These are phyloP conservation scores for Triticum aestivum DNA, from an alignment of 176 grass and related monocot species.

Conservation along the genomic window DNA sequence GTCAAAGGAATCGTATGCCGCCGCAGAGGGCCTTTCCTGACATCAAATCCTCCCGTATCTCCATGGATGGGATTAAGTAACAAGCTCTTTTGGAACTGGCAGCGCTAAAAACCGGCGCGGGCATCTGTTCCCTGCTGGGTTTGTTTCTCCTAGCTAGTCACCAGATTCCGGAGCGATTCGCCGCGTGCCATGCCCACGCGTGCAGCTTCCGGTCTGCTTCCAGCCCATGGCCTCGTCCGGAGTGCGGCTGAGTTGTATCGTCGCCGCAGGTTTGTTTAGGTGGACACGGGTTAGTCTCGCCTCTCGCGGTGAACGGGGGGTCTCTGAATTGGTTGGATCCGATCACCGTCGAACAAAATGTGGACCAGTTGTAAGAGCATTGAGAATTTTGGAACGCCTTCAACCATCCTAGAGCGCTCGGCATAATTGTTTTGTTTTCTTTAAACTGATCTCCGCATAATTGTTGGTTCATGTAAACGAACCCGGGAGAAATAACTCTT, in stretches of 20 bases:
- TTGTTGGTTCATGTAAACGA: too few species aligned
- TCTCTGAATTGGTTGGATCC: neutral
- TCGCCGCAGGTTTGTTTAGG: too few species aligned
- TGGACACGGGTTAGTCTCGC: neutral
- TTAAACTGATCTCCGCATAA: too few species aligned
- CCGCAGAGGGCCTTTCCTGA: neutral
- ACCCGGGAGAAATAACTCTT: too few species aligned
- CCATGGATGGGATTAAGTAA: neutral
- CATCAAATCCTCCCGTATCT: slow-evolving; percentile 20
- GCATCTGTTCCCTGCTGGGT: slow-evolving; percentile 19
- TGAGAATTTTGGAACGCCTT: too few species aligned
- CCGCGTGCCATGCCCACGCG: neutral
- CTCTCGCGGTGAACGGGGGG: neutral
- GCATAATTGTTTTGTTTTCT: too few species aligned
- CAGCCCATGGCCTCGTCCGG: too few species aligned
- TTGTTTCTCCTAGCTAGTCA: neutral
- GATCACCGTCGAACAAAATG: neutral
- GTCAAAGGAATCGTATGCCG: slow-evolving; percentile 18
- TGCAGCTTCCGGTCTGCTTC: neutral
- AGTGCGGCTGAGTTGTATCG: neutral
- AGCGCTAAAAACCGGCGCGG: neutral
- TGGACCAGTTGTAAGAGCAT: too few species aligned
- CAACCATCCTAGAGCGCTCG: too few species aligned
- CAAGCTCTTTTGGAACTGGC: neutral
- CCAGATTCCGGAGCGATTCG: neutral